These are phyloP conservation scores for Penicillium crystallinum DNA, from an alignment of 495 filamentous ascomycete genomes.

Conservation along the genomic window DNA sequence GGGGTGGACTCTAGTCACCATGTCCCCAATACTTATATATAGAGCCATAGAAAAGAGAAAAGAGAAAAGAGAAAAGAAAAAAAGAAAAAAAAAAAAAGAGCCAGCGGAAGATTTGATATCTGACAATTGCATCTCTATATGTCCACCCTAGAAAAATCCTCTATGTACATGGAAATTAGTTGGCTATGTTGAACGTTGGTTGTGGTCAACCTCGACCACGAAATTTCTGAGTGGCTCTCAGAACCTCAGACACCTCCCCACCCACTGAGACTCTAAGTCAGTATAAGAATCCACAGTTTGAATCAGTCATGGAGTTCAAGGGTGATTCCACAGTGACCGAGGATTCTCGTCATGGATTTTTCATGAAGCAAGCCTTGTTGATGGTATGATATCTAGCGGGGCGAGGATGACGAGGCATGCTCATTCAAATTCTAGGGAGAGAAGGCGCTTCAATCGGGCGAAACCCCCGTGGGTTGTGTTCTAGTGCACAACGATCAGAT, in stretches of 20 bases:
- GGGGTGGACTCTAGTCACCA: no score
- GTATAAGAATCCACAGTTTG: neutral
- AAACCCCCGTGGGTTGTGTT: constrained; percentile 96
- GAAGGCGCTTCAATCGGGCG: constrained; percentile 70
- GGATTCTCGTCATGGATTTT: constrained; percentile 44
- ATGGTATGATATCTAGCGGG: constrained; percentile 47
- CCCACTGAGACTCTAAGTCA: neutral
- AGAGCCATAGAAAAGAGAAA: no score
- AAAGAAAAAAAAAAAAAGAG: no score
- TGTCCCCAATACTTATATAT: no score
- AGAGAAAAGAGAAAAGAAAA: no score
- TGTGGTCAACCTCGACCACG: neutral
- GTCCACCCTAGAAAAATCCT: no score
- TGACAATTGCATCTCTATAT: no score
- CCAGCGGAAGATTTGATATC: no score
- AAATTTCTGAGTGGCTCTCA: neutral
- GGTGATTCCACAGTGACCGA: constrained; percentile 6
- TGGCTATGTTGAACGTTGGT: neutral
- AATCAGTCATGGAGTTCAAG: neutral
- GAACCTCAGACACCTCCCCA: no score
- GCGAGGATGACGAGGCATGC: neutral
- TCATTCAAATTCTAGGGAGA: constrained; percentile 53
- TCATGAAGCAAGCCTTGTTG: constrained; percentile 65
- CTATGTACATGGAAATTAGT: neutral
- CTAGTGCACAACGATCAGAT: constrained; percentile 69